Percentiles rank a stretch among this genome's conserved stretches.
phyloP scores from a whole-genome alignment of 2,329 filamentous ascomycete genomes.

The Xylaria sp. region DNA sequence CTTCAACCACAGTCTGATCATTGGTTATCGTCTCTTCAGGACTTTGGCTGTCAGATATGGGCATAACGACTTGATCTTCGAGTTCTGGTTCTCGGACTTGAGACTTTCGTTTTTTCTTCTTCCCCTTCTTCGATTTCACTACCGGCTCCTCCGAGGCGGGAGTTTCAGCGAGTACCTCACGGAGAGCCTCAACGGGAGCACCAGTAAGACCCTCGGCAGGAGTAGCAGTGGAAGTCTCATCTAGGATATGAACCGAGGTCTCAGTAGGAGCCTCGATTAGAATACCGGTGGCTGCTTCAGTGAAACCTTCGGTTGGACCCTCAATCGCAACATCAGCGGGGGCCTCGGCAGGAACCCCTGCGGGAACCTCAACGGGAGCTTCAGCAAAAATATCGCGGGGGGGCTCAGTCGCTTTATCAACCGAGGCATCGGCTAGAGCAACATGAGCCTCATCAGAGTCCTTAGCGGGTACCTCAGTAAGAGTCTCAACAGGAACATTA shows the following conservation, averaged over 20 bases:
- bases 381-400: not conserved
- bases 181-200: not conserved
- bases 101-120: conserved; percentile 43
- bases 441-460: not conserved
- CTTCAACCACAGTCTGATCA: conserved; percentile 4
- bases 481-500: not conserved
- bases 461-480: not conserved
- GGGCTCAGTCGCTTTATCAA: not conserved
- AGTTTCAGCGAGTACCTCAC: not conserved
- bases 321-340: not conserved
- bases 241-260: not conserved
- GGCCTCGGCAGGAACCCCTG: not conserved
- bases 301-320: not conserved
- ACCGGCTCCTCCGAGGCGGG: conserved; percentile 9
- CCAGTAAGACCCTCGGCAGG: not conserved
- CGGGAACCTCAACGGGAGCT: not conserved
- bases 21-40: not conserved
- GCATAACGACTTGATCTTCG: conserved; percentile 21
- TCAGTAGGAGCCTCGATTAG: not conserved
- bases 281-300: not conserved
- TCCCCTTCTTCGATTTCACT: conserved; percentile 34
- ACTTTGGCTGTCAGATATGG: conserved; percentile 7
- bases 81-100: conserved; percentile 29
- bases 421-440: not conserved
- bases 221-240: not conserved